Base-by-base conservation (phyloP, 78 protist genomes). In the Dictyostelium citrinum region DNA sequence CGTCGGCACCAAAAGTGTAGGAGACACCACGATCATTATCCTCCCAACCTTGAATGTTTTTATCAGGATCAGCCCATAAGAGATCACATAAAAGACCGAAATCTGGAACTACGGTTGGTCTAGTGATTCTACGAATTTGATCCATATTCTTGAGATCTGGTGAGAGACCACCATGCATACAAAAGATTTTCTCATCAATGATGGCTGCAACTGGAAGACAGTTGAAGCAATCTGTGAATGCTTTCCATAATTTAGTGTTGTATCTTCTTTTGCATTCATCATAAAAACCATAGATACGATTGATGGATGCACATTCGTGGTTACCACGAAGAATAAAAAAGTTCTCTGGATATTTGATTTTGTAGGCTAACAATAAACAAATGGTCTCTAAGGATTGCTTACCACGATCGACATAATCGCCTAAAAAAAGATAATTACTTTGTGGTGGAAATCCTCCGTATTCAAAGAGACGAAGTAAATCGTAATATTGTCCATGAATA, bases 381-480 rank as follows among this genome's bases (percentile, higher is more conserved):
- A 99, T 98, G 10, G 99, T 98, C 90, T 99, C 99, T 22, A 99
- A 91, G 2, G 96, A 61, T 85, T 99, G 97, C 94, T 97, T 97
- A 22, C 99, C 99, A 37, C 99, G 97, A 55, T 99, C 99, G 31
- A 99, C 99, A 86, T 99, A 99, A 84, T 99, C 99, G 0, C 99
- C 97, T 31, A 99, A 98, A 96, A 99, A 99, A 31, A 99, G 97
- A 82, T 99, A 99, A 90, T 99, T 99, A 1, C 99, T 45, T n/a
- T 99, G 99, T 27, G 99, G 99, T 16, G 99, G 99, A 79, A 99
- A 99, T 60, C 99, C 99, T 37, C 99, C 99, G 82, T 98, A 95
- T 70, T 99, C 99, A 75, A 99, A 99, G 9, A 99, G 94, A 11
- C 99, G 95, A 71, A 99, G 95, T 37, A 99, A 95, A 82, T 99